A percentile compares a stretch with the other conserved stretches of the same genome.
These are phyloP conservation scores for Linnemannia elongata DNA, from an alignment of 192 early-diverging fungal species.

Conservation along the genomic window DNA sequence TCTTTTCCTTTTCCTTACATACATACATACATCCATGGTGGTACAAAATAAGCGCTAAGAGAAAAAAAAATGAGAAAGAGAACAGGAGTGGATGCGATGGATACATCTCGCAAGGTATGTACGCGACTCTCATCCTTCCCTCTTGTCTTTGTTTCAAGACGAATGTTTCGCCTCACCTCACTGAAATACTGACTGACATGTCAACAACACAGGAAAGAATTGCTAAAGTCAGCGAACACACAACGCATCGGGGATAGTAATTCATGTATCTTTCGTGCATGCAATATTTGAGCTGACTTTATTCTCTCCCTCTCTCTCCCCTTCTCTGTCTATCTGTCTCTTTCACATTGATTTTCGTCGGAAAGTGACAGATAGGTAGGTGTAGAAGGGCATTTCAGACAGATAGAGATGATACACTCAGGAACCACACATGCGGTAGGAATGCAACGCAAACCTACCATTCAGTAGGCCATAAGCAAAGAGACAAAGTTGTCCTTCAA, in stretches of 20 bases:
- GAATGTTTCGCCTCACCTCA: too few relatives aligned
- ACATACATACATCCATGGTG: not conserved
- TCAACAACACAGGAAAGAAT: not conserved
- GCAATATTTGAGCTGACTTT: constrained; percentile 1
- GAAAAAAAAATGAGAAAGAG: not conserved
- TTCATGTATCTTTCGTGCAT: constrained; percentile 7
- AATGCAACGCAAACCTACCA: not conserved
- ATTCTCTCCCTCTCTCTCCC: not conserved
- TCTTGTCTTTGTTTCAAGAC: constrained; percentile 3
- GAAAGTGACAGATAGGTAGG: not conserved
- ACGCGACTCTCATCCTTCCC: not conserved
- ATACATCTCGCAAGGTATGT: not conserved
- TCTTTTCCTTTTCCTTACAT: not conserved
- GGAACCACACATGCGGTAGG: not conserved
- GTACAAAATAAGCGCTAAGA: not conserved
- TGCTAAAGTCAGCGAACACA: not conserved
- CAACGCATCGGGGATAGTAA: not conserved
- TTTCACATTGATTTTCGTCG: not conserved
- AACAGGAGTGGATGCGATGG: not conserved
- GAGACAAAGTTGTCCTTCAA: not conserved
- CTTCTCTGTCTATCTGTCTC: too few relatives aligned
- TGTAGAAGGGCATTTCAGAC: not conserved
- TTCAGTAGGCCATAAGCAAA: not conserved
- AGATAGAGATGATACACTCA: not conserved
- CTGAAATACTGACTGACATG: too few relatives aligned